A percentile compares a stretch with the other conserved stretches of the same genome.
phyloP scores from a whole-genome alignment of 371 early-diverging fungal species.

The Aphelidium insulamus region DNA sequence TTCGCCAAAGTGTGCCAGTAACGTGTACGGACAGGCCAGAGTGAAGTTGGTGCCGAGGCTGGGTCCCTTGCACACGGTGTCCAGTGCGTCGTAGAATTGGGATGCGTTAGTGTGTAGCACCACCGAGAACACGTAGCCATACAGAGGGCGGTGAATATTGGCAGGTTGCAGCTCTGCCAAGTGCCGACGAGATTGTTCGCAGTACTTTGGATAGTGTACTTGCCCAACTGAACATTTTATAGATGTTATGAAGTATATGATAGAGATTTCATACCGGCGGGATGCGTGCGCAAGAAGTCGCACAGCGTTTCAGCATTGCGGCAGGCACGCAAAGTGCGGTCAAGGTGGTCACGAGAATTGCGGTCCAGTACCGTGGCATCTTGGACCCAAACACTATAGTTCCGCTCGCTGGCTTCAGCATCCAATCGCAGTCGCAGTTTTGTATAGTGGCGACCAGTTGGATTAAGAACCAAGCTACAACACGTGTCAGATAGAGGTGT shows the following conservation, averaged over 20 bases:
- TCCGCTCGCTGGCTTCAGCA: no score
- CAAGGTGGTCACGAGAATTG: conserved; percentile 67
- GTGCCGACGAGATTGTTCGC: no score
- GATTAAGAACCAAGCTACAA: conserved; percentile 59
- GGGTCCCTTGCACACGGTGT: conserved; percentile 64
- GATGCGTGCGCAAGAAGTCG: conserved; percentile 35
- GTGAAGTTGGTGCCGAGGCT: conserved; percentile 93
- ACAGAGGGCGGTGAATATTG: conserved; percentile 40
- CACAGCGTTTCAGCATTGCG: conserved; percentile 52
- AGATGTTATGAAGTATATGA: conserved; percentile 2
- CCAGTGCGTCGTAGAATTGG: conserved; percentile 56
- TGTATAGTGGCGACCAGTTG: conserved; percentile 28
- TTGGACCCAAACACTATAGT: no score
- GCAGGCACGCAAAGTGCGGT: conserved; percentile 47
- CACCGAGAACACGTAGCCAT: conserved; percentile 74
- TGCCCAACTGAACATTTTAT: conserved; percentile 20
- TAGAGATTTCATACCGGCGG: conserved; percentile 10
- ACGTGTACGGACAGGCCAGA: conserved; percentile 74
- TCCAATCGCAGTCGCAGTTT: conserved; percentile 23
- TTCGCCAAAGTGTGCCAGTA: conserved; percentile 78
- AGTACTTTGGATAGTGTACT: conserved; percentile 70
- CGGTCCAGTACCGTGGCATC: conserved; percentile 83
- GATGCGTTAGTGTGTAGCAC: conserved; percentile 35
- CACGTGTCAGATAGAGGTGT: no score
- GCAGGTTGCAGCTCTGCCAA: conserved; percentile 32